Evolutionary conservation across 352 stramenopile species (phyloP).

Genomic region (Phytopythium delawarense): DNA sequence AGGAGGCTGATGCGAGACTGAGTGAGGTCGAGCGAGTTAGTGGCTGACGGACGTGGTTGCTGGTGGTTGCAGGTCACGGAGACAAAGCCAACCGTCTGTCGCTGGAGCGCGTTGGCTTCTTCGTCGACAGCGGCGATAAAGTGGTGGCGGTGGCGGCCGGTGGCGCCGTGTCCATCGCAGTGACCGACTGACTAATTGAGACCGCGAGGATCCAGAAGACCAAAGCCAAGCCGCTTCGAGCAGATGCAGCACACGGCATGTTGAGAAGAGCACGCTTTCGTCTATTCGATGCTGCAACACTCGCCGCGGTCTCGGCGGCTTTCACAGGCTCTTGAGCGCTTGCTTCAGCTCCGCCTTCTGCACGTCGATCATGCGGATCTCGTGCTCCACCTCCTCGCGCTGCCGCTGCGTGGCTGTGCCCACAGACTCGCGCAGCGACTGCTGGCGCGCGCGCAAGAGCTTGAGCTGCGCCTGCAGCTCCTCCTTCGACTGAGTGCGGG

Average conservation of each 20-base stretch:
- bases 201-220: too few relatives aligned
- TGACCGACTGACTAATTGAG: slow-evolving; percentile 10
- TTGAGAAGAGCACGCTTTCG: background rate
- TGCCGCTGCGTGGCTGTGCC: slow-evolving; percentile 8
- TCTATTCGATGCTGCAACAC: background rate
- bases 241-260: background rate
- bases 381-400: slow-evolving; percentile 37
- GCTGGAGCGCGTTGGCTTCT: slow-evolving; percentile 50
- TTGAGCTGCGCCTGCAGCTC: slow-evolving; percentile 39
- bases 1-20: background rate
- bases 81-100: slow-evolving; percentile 33
- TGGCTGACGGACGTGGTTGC: background rate
- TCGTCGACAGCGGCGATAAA: slow-evolving; percentile 18
- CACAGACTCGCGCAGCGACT: slow-evolving; percentile 21
- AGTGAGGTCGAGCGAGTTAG: background rate
- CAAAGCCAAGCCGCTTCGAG: background rate
- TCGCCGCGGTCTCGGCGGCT: background rate
- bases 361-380: slow-evolving; percentile 50
- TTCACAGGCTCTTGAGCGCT: slow-evolving; percentile 39
- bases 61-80: slow-evolving; percentile 39
- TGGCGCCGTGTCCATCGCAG: slow-evolving; percentile 63
- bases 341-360: slow-evolving; percentile 52
- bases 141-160: slow-evolving; percentile 39
- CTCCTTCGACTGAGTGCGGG: slow-evolving; percentile 24
- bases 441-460: slow-evolving; percentile 31